Base-by-base conservation (phyloP, 352 stramenopile genomes). In the Pythium brassicae region DNA sequence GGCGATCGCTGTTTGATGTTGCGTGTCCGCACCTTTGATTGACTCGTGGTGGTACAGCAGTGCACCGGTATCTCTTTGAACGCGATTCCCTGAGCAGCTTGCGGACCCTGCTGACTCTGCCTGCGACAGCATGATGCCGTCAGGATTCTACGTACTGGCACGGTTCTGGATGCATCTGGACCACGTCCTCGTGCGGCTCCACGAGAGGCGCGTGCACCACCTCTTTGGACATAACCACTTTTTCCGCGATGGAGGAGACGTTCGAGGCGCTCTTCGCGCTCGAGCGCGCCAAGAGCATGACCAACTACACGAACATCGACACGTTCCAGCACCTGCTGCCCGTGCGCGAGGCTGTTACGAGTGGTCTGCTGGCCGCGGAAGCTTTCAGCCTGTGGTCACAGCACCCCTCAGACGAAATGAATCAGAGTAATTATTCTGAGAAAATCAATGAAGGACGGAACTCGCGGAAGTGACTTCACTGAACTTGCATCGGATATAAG, bases 101-200 rank as follows among this genome's bases (percentile, higher is more conserved):
- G n/a, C n/a, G n/a, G n/a, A n/a, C n/a, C n/a, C n/a, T n/a, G n/a
- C n/a, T n/a, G n/a, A n/a, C n/a, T n/a, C n/a, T n/a, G n/a, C n/a
- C n/a, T n/a, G n/a, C n/a, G n/a, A n/a, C n/a, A n/a, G n/a, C n/a
- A n/a, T 92, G 53, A 94, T 94, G 84, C 74, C 84, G 14, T 92
- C 82, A 14, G 80, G 84, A 10, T 92, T 94, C 57, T 94, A 82
- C 32, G 70, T 90, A 47, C 60, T 94, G 20, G 76, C 68, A 34
- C 76, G 84, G 27, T 92, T 86, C 65, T 94, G 82, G 82, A 87
- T 94, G 77, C 84, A 81, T 11, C 67, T 94, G 27, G 84, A 94
- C 56, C 71, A 89, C 50, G 80, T 94, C 15, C 67, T 91, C 45
- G 71, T 94, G 34, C 80, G 84, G 35, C 63, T 94, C 35, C 77